Evolutionary conservation across 441 rosid genomes (phyloP), one percentile per base, ranked within the genome.

Genomic region (Jatropha multifida): DNA sequence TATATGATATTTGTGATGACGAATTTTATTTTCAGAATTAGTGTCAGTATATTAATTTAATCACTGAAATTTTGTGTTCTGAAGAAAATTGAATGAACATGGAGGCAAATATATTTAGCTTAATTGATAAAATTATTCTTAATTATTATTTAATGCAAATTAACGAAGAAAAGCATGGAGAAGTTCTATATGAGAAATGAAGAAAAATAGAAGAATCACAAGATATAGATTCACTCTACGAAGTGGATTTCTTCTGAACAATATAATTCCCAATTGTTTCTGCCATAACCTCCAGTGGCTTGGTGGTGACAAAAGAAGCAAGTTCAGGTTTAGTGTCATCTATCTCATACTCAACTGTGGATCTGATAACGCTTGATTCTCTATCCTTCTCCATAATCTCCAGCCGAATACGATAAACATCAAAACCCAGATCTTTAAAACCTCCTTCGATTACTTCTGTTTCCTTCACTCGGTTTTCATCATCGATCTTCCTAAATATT

Each of bases 371-470:
- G 13, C 66, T 11, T 4, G 81, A 77, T 55, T 77, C 74, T 15
- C 17, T 59, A 59, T 63, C 80, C 14, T 75, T 83, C 76, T 80
- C 81, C 23, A 77, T 58, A 11, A 83, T 69, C 62, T 80, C 81
- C 46, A 83, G 55, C 0, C 74, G 73, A 20, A 69, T 0, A 9
- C 65, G 65, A 46, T 12, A 65, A 17, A 44, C 7, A 65, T 78
- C 78, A 37, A 83, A 78, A 0, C 86, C 86, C 3, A 65, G 40
- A 3, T 54, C 80, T 59, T 23, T 65, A 20, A 14, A 65, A 0
- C 75, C 88, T 63, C 86, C 86, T 74, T 85, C 87, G 1, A 87
- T 66, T 8, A 69, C 8, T 75, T 87, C 85, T 1, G 81, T 79
- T 74, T 80, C 88, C 76, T 83, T 87, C 69, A 85, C 83, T 0